Evolutionary conservation across 179 eudicot species (phyloP).

Genomic region (Actinidia chinensis): DNA sequence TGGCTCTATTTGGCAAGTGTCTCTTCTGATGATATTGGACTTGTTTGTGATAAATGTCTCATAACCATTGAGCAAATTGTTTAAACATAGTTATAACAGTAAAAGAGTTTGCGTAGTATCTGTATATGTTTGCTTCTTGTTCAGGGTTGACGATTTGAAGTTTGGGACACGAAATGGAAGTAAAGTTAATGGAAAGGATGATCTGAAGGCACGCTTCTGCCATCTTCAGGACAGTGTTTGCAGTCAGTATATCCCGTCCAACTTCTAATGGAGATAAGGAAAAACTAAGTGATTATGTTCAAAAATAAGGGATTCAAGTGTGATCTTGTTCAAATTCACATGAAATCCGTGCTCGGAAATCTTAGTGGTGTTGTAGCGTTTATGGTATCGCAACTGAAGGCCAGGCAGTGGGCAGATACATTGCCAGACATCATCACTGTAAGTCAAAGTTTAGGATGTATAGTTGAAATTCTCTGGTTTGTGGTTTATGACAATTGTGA

Average conservation of each 20-base stretch:
- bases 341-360: slow-evolving; percentile 62
- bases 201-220: slow-evolving; percentile 56
- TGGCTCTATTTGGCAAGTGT: too few species aligned
- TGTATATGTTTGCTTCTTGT: neutral
- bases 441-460: slow-evolving; percentile 27
- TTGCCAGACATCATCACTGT: slow-evolving; percentile 60
- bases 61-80: too few species aligned
- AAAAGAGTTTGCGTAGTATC: too few species aligned
- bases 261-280: slow-evolving; percentile 29
- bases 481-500: neutral
- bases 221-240: slow-evolving; percentile 42
- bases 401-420: slow-evolving; percentile 63
- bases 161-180: slow-evolving; percentile 47
- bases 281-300: slow-evolving; percentile 43
- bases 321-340: slow-evolving; percentile 65
- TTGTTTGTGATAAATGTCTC: too few species aligned
- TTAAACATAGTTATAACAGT: too few species aligned
- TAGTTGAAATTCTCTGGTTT: slow-evolving; percentile 12
- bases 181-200: slow-evolving; percentile 48
- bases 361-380: slow-evolving; percentile 59
- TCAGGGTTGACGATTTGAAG: slow-evolving; percentile 8
- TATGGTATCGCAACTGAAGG: slow-evolving; percentile 73
- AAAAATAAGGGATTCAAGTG: slow-evolving; percentile 66
- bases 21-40: too few species aligned
- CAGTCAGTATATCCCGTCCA: slow-evolving; percentile 31